Evolutionary conservation across 768 basidiomycete species (phyloP), one percentile per base, ranked within the genome.

Genomic region (Hypholoma fasciculare): DNA sequence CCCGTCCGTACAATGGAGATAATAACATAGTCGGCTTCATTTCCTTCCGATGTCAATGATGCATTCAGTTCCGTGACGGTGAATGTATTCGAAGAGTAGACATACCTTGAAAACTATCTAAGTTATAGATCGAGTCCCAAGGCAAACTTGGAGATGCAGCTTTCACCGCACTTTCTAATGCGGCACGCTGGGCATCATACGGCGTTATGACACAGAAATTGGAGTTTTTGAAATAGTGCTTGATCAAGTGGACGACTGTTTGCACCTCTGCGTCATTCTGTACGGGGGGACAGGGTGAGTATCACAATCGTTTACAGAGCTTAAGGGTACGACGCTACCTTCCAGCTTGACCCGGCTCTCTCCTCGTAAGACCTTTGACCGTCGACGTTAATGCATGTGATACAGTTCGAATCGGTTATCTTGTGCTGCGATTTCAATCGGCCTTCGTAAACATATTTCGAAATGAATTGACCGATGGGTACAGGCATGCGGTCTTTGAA

Each of bases 101-200:
- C 67, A 7, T 19, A 80, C 82, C 82, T 73, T 82, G 82, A 62
- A 82, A 84, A 58, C 79, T 81, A 62, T 84, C 82, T 12, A 84
- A 75, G 57, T 82, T 84, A 70, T 75, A 84, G 0, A 82, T 80
- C 0, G 60, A 36, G 39, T 80, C 74, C 73, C 73, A 78, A 4
- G 74, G 75, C 26, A 78, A 66, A 7, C 70, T 58, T 34, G 30
- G 30, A 9, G 30, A 34, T 40, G 65, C 71, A 0, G 40, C 59
- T 48, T 77, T 72, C 26, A 83, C 66, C 6, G 56, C 59, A 19
- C 57, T 63, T 53, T 77, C 70, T 26, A 83, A 78, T 2, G 69
- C 72, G 0, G 76, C 74, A 16, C 83, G 65, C 65, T 85, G 83
- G 0, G 78, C 78, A 58, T 84, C 83, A 56, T 84, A 85, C 0